phyloP scores from a whole-genome alignment of 306 rosid genomes.

The Dryas drummondii region DNA sequence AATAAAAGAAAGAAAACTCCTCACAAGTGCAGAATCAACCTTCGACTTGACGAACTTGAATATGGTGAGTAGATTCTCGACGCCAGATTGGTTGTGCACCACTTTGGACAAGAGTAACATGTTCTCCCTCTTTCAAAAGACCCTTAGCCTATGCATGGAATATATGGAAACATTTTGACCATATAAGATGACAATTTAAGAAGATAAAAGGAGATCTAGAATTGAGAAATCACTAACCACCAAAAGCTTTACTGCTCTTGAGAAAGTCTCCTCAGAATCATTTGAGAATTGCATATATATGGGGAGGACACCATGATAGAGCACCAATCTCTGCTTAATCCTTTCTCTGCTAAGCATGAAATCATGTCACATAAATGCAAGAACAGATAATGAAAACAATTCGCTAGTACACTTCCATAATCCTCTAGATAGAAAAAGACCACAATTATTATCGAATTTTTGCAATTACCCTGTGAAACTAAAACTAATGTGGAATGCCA shows the following conservation, averaged over 20 bases:
- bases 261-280: slow-evolving; percentile 86
- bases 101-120: slow-evolving; percentile 92
- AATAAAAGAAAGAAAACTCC: slow-evolving; percentile 14
- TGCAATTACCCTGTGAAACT: not conserved
- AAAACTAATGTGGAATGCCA: not conserved
- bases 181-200: slow-evolving; percentile 17
- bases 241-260: slow-evolving; percentile 71
- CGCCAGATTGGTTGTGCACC: slow-evolving; percentile 98
- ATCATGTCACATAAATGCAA: slow-evolving; percentile 2
- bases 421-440: not conserved
- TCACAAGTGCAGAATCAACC: slow-evolving; percentile 41
- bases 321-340: slow-evolving; percentile 79
- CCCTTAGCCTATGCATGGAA: slow-evolving; percentile 54
- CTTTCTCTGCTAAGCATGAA: slow-evolving; percentile 54
- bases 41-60: slow-evolving; percentile 82
- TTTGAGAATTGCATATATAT: slow-evolving; percentile 80
- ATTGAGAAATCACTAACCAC: slow-evolving; percentile 53
- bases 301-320: slow-evolving; percentile 78
- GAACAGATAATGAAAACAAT: not conserved
- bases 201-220: slow-evolving; percentile 5
- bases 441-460: not conserved
- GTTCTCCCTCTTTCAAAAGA: slow-evolving; percentile 60
- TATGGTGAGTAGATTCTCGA: slow-evolving; percentile 78
- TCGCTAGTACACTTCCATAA: not conserved
- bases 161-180: slow-evolving; percentile 15